Evolutionary conservation across 2,329 filamentous ascomycete genomes (phyloP).

Genomic region (Thelonectria rubi): DNA sequence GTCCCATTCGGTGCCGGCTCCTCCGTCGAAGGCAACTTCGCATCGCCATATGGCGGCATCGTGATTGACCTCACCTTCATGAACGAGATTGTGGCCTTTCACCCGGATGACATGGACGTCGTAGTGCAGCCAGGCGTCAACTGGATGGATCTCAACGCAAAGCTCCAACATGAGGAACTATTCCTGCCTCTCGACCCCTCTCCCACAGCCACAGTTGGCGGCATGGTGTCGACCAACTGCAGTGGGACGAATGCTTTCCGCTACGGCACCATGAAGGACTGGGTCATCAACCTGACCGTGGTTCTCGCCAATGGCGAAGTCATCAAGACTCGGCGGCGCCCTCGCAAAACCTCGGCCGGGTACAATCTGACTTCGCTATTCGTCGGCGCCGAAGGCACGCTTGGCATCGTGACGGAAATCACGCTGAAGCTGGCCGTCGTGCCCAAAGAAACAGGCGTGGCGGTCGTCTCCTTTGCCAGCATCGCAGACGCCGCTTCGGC

Average conservation of each 20-base stretch:
- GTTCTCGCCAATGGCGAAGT: conserved; percentile 84
- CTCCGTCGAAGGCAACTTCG: conserved; percentile 82
- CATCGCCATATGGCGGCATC: conserved; percentile 76
- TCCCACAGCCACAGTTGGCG: conserved; percentile 85
- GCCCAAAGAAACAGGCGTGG: conserved; percentile 74
- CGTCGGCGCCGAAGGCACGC: conserved; percentile 83
- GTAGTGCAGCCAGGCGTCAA: conserved; percentile 78
- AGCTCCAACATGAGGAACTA: conserved; percentile 71
- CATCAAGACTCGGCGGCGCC: conserved; percentile 80
- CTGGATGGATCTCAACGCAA: conserved; percentile 81
- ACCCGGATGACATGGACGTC: conserved; percentile 74
- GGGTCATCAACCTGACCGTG: conserved; percentile 83
- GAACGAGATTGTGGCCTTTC: conserved; percentile 74
- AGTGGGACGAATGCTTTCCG: conserved; percentile 83
- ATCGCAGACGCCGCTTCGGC: conserved; percentile 74
- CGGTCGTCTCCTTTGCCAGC: conserved; percentile 61
- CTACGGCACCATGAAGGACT: conserved; percentile 90
- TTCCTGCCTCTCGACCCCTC: conserved; percentile 90
- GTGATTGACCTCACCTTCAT: conserved; percentile 81
- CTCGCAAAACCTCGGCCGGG: conserved; percentile 82
- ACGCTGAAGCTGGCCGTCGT: conserved; percentile 78
- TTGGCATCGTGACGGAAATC: conserved; percentile 82
- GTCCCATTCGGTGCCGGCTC: conserved; percentile 67
- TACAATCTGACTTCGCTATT: conserved; percentile 84
- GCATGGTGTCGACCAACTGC: conserved; percentile 75